Evolutionary conservation across 495 filamentous ascomycete genomes (phyloP), one percentile per base, ranked within the genome.

Genomic region (Tuber aestivum): DNA sequence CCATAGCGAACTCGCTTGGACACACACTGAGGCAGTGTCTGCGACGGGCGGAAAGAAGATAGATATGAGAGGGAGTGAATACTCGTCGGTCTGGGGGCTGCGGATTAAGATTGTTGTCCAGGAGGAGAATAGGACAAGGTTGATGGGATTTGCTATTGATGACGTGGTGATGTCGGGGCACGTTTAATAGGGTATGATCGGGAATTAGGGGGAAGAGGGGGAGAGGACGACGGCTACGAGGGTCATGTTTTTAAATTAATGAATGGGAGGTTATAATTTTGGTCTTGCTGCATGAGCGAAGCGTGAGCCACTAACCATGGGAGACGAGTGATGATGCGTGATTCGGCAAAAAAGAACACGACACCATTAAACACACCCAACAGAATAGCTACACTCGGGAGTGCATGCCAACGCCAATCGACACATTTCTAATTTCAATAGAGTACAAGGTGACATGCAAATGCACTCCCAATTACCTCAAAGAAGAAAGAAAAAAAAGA

Each of bases 101-200:
- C 56, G 56, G 56, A 65, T 65, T 65, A 65, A 65, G 56, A 20
- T 65, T 65, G 56, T 65, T 35, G 56, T 35, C 16, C 56, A 65
- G 18, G 56, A 65, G 56, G 12, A 27, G 56, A 35, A 35, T 8
- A 35, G 56, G 14, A 65, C 56, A 14, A 65, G 56, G 14, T 35
- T 65, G 27, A 65, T 65, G 56, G 56, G 27, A 65, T 65, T 65
- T 35, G 27, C 56, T 16, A 65, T 65, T 35, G 56, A 65, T 35
- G 56, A 65, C 20, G 5, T 65, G 3, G 27, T 65, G 27, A 14
- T 35, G 27, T 65, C 56, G 32, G 50, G n/a, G 14, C 27, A 65
- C 0, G 27, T 65, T 65, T 27, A 32, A 10, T 65, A n/a, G 35
- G 32, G 6, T 27, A 23, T 12, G 48, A 18, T 65, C 27, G 56